These are phyloP conservation scores for Iris macrosiphon DNA, from an alignment of 106 monocot genomes.

Conservation along the genomic window DNA sequence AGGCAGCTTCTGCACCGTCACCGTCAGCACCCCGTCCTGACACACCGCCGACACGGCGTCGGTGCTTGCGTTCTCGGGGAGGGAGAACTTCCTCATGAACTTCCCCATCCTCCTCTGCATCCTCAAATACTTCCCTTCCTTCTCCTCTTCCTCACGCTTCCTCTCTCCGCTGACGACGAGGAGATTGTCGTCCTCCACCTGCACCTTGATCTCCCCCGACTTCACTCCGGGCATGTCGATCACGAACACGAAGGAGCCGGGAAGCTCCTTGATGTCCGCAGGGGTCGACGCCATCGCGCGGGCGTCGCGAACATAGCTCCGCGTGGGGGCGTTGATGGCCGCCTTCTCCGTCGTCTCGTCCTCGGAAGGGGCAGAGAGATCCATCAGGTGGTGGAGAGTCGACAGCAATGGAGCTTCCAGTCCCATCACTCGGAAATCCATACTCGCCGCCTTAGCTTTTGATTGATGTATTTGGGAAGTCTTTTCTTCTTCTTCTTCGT, in stretches of 20 bases:
- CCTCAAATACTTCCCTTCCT: constrained; percentile 44
- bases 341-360: constrained; percentile 47
- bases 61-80: constrained; percentile 42
- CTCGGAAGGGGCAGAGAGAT: no score
- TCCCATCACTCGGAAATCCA: no score
- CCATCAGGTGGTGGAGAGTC: constrained; percentile 41
- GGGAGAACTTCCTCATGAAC: constrained; percentile 57
- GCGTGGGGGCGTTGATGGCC: constrained; percentile 33
- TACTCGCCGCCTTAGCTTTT: no score
- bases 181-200: constrained; percentile 33
- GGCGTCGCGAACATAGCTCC: constrained; percentile 51
- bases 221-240: constrained; percentile 76
- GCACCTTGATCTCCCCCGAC: constrained; percentile 43
- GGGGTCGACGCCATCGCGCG: constrained; percentile 60
- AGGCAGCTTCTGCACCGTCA: constrained; percentile 54
- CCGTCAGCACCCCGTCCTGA: constrained; percentile 60
- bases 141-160: constrained; percentile 20
- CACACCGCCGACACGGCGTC: constrained; percentile 45
- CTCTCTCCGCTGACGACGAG: constrained; percentile 40
- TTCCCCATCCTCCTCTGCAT: constrained; percentile 71
- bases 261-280: constrained; percentile 66
- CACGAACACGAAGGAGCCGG: constrained; percentile 41
- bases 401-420: no score
- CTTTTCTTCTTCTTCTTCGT: no score
- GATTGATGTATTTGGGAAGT: no score